These are phyloP conservation scores for Bretziella fagacearum DNA, from an alignment of 2,329 filamentous ascomycete genomes.

Conservation along the genomic window DNA sequence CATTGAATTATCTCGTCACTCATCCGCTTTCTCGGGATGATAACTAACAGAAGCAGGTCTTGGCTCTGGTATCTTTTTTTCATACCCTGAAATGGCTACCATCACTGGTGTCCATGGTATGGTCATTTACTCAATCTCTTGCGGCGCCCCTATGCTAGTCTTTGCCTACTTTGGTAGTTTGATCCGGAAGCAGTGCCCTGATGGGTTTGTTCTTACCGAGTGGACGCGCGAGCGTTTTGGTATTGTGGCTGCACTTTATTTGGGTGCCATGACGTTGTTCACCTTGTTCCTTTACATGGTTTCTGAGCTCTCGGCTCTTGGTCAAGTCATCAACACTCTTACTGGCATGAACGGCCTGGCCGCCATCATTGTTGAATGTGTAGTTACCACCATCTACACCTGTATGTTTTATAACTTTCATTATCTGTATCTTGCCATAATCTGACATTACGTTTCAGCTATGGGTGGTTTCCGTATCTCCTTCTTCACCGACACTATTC, in stretches of 20 bases:
- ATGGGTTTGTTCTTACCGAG: slow-evolving; percentile 71
- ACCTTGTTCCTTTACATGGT: slow-evolving; percentile 82
- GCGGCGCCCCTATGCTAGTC: slow-evolving; percentile 52
- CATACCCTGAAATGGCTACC: slow-evolving; percentile 65
- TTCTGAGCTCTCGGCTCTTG: slow-evolving; percentile 62
- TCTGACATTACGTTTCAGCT: slow-evolving; percentile 32
- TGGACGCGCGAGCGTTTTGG: slow-evolving; percentile 73
- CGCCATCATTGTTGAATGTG: slow-evolving; percentile 59
- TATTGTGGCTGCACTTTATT: slow-evolving; percentile 47
- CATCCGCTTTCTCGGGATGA: slow-evolving; percentile 15
- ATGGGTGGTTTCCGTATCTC: slow-evolving; percentile 71
- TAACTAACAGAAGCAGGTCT: slow-evolving; percentile 46
- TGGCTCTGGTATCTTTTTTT: slow-evolving; percentile 68
- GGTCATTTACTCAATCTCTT: slow-evolving; percentile 57
- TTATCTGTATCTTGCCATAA: background rate
- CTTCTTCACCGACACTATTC: slow-evolving; percentile 68
- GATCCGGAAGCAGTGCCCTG: slow-evolving; percentile 62
- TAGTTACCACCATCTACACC: slow-evolving; percentile 68
- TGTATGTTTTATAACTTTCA: slow-evolving; percentile 30
- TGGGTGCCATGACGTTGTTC: slow-evolving; percentile 61
- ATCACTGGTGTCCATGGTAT: slow-evolving; percentile 66
- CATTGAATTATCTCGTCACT: background rate
- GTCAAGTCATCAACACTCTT: slow-evolving; percentile 58
- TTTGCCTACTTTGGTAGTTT: slow-evolving; percentile 62
- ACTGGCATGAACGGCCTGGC: slow-evolving; percentile 61